Evolutionary conservation across 768 basidiomycete genomes (phyloP), one percentile per base, ranked within the genome.

Genomic region (Boletus pseudopeckii): DNA sequence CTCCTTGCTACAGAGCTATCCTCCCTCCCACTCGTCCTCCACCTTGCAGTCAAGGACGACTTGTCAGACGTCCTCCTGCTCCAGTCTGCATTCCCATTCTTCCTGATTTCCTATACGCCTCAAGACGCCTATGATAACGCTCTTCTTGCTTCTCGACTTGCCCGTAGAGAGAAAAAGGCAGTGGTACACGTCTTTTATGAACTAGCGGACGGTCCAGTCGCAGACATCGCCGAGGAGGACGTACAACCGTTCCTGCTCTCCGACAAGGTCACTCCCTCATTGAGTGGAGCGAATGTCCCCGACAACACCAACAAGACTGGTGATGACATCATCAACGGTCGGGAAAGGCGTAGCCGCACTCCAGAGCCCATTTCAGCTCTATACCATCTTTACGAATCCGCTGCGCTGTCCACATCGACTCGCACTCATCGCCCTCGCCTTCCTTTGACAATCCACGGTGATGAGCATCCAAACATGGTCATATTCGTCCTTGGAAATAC

Each of bases 121-220:
- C 88, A 92, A 66, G 81, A 93, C 64, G 91, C 93, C 4, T 89
- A 96, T 62, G 91, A 95, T 65, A 86, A 98, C 69, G 89, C 92
- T 22, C 74, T 98, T 34, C 80, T 98, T 17, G 92, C 92, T 14
- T 85, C 90, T 47, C 82, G 86, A 40, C 72, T 98, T 46, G 91
- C 96, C 0, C 78, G 79, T 36, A 69, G 78, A 7, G 83, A 88
- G 62, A 76, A 76, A 51, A 87, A 82, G 60, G 85, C 86, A 6
- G 90, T 96, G n/a, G 75, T 97, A 24, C 96, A 98, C 67, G 84
- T 80, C 14, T 97, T 93, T 71, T 84, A 88, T 62, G 64, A 75
- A 8, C 71, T 64, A 2, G 67, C 67, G 2, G 66, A 72, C 20
- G 74, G 78, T 26, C 58, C 66, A 7, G 65, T 81, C 11, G 71